Conservation (phyloP, 1,284 basidiomycete species). For the Schizopora paradoxa region DNA sequence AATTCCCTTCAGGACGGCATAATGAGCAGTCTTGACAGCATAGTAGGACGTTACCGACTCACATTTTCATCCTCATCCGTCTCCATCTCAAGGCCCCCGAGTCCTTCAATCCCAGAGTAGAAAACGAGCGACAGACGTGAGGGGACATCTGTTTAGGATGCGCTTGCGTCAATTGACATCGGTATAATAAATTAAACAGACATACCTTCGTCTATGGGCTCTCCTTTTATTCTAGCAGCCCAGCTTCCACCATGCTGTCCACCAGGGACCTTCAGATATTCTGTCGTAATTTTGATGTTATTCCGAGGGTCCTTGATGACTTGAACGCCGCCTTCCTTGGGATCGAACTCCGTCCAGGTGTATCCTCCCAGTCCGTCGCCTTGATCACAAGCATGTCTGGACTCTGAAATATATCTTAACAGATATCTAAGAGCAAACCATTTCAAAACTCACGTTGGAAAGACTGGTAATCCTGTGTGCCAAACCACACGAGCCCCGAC, state of each 20-base stretch:
- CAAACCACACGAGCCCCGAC: slow-evolving; percentile 91
- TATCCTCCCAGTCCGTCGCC: slow-evolving; percentile 77
- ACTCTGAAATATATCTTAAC: slow-evolving; percentile 40
- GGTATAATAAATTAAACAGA: slow-evolving; percentile 5
- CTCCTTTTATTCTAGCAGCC: slow-evolving; percentile 84
- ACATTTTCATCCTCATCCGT: slow-evolving; percentile 72
- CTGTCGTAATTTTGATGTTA: slow-evolving; percentile 81
- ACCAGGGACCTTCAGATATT: slow-evolving; percentile 78
- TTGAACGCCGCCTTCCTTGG: slow-evolving; percentile 80
- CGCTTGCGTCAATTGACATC: background rate
- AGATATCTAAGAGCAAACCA: slow-evolving; percentile 11
- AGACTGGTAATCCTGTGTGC: slow-evolving; percentile 74
- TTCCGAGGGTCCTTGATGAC: slow-evolving; percentile 76
- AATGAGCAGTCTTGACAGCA: slow-evolving; percentile 12
- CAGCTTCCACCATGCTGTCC: slow-evolving; percentile 83
- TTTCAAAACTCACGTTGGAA: slow-evolving; percentile 47
- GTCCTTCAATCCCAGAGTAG: slow-evolving; percentile 82
- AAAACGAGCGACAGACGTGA: slow-evolving; percentile 75
- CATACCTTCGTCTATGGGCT: slow-evolving; percentile 66
- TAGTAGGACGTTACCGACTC: slow-evolving; percentile 20
- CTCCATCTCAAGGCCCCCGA: slow-evolving; percentile 77
- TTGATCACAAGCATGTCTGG: slow-evolving; percentile 89
- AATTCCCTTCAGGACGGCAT: slow-evolving; percentile 51
- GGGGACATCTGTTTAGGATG: slow-evolving; percentile 35
- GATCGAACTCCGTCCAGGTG: slow-evolving; percentile 85